Conservation (phyloP, 1,284 basidiomycete genomes). For the Anthracocystis walkeri region DNA sequence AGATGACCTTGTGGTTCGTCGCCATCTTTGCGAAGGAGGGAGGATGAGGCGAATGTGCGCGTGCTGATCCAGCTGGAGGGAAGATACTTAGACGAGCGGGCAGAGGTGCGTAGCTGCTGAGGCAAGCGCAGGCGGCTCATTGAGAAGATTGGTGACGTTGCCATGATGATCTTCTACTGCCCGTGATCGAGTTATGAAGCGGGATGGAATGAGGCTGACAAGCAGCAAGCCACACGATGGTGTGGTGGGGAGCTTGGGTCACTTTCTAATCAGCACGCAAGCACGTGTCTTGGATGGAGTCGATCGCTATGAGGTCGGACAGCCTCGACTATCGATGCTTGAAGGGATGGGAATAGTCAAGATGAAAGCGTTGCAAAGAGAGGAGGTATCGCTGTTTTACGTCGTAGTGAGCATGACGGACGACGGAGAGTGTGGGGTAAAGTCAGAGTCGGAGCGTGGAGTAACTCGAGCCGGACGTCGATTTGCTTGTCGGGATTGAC, state of each 20-base stretch:
- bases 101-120: constrained; percentile 3
- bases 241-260: neutral
- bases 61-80: neutral
- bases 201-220: neutral
- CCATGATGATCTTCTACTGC: constrained; percentile 7
- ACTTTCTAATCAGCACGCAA: no score
- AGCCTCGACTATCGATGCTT: no score
- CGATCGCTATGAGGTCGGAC: no score
- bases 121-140: constrained; percentile 15
- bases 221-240: neutral
- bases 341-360: no score
- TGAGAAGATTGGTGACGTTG: constrained; percentile 7
- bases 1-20: constrained; percentile 54
- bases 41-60: constrained; percentile 24
- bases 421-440: no score
- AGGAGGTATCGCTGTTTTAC: no score
- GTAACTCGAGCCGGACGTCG: no score
- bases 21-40: constrained; percentile 30
- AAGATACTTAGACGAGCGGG: neutral
- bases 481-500: no score
- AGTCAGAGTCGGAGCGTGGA: no score
- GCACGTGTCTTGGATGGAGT: no score
- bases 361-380: no score
- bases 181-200: neutral
- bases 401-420: no score